Evolutionary conservation across 371 early-diverging fungal genomes (phyloP), one percentile per base, ranked within the genome.

Genomic region (Apophysomyces trapeziformis): DNA sequence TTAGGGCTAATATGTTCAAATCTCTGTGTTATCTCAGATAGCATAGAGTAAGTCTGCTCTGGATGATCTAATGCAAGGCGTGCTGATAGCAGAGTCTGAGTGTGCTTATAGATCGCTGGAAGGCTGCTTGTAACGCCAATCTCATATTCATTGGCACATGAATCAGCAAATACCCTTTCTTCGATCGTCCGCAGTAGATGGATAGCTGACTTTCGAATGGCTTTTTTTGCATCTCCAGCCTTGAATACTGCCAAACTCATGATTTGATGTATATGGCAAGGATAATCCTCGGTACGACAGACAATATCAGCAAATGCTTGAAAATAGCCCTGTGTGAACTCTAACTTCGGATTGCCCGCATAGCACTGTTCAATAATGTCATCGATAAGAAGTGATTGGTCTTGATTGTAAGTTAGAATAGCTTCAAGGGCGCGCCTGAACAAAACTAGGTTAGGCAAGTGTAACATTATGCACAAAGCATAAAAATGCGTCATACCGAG

Each of bases 191-290:
- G 87, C 44, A 96, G 68, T 8, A 97, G 73, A 35, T 90, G 78
- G 43, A 93, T 86, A 7, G 98, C 96, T 26, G 87, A 80, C 12
- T 87, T 85, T n/a, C 98, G 83, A 12, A 95, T 87, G 0, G 86
- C 73, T 39, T 88, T 85, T 60, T 90, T 89, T 5, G 89, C 77
- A 70, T 95, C 93, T 0, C 92, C 93, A 41, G 90, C 76, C 65
- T 95, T 95, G 72, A 92, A 95, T 54, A 95, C 64, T 1, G 92
- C 92, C 8, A 97, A 78, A 46, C 90, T 85, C 71, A 96, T 76
- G 60, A 94, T 74, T 67, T 88, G 80, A 54, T 86, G 87, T 6
- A 86, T 78, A 45, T 90, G 82, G 41, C 81, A 85, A 9, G 90
- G 88, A 57, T 84, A 88, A 12, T 84, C 79, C 35, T 84, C 84